Percentiles rank a stretch among this genome's conserved stretches.
Evolutionary conservation across 805 yeast genomes (phyloP).

Genomic region (Sugiyamaella mastotermitis): DNA sequence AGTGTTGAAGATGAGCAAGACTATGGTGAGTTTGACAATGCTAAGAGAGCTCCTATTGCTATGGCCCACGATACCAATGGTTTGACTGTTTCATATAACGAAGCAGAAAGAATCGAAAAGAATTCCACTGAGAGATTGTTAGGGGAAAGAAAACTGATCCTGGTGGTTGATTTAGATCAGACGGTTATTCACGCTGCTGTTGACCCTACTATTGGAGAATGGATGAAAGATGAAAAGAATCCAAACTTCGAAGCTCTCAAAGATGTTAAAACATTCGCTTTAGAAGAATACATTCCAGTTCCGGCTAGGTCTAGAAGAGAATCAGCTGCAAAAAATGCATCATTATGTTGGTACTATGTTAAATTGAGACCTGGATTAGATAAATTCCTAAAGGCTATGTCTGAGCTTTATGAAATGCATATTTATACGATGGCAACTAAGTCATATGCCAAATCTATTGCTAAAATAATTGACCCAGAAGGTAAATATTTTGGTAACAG

Average conservation of each 20-base stretch:
- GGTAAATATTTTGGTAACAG: slow-evolving; percentile 86
- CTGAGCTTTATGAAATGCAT: slow-evolving; percentile 76
- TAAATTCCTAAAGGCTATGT: slow-evolving; percentile 60
- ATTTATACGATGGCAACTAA: slow-evolving; percentile 98
- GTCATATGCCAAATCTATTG: slow-evolving; percentile 84
- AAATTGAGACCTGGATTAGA: slow-evolving; percentile 83
- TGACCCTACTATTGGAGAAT: slow-evolving; percentile 93
- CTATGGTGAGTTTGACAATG: slow-evolving; percentile 61
- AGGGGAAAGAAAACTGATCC: slow-evolving; percentile 61
- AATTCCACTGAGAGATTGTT: slow-evolving; percentile 55
- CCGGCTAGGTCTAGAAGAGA: slow-evolving; percentile 29
- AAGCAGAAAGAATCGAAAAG: slow-evolving; percentile 80
- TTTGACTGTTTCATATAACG: slow-evolving; percentile 73
- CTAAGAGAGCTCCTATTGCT: slow-evolving; percentile 73
- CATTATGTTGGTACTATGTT: slow-evolving; percentile 77
- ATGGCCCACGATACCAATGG: slow-evolving; percentile 89
- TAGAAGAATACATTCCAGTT: slow-evolving; percentile 48
- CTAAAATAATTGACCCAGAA: slow-evolving; percentile 85
- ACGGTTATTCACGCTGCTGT: slow-evolving; percentile 97
- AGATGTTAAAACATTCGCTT: slow-evolving; percentile 70
- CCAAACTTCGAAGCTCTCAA: slow-evolving; percentile 81
- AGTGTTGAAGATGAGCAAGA: slow-evolving; percentile 66
- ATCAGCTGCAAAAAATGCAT: slow-evolving; percentile 47
- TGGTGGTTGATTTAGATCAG: slow-evolving; percentile 95
- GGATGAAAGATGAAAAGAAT: slow-evolving; percentile 82